These are phyloP conservation scores for Hyaloperonospora arabidopsidis DNA, from an alignment of 352 stramenopile species.

Conservation along the genomic window DNA sequence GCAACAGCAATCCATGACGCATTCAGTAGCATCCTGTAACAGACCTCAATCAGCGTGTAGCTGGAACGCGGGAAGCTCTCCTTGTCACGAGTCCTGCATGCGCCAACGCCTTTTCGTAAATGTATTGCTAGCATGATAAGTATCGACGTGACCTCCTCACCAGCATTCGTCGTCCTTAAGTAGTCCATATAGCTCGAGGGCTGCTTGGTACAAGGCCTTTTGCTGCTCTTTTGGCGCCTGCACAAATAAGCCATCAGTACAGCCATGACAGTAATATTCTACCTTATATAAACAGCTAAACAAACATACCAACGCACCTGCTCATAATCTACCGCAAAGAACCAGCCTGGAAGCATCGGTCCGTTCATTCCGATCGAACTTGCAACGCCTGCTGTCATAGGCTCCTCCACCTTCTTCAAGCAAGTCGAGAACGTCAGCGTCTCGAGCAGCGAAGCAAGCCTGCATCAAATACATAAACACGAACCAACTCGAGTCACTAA, in stretches of 20 bases:
- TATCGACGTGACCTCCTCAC: constrained; percentile 15
- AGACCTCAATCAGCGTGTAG: constrained; percentile 63
- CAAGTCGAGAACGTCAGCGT: constrained; percentile 30
- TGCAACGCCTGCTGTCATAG: constrained; percentile 41
- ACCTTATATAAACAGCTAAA: neutral
- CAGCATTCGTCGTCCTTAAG: constrained; percentile 68
- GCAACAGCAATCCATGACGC: neutral
- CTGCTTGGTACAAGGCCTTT: constrained; percentile 41
- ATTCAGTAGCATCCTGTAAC: neutral
- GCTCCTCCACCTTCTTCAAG: constrained; percentile 30
- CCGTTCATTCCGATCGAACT: constrained; percentile 45
- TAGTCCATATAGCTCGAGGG: constrained; percentile 49
- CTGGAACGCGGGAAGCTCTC: constrained; percentile 73
- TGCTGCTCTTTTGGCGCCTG: constrained; percentile 41
- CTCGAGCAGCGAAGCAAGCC: constrained; percentile 33
- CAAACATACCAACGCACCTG: constrained; percentile 20
- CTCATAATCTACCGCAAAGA: constrained; percentile 52
- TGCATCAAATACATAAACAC: constrained; percentile 12
- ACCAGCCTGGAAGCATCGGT: constrained; percentile 49
- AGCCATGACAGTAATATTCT: neutral
- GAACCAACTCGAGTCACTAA: too few species aligned
- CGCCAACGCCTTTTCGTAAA: neutral
- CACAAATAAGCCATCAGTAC: neutral
- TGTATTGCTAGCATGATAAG: neutral
- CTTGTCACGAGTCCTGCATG: constrained; percentile 57